Evolutionary conservation across 2,329 filamentous ascomycete species (phyloP).

Genomic region (Trichoderma sp.): DNA sequence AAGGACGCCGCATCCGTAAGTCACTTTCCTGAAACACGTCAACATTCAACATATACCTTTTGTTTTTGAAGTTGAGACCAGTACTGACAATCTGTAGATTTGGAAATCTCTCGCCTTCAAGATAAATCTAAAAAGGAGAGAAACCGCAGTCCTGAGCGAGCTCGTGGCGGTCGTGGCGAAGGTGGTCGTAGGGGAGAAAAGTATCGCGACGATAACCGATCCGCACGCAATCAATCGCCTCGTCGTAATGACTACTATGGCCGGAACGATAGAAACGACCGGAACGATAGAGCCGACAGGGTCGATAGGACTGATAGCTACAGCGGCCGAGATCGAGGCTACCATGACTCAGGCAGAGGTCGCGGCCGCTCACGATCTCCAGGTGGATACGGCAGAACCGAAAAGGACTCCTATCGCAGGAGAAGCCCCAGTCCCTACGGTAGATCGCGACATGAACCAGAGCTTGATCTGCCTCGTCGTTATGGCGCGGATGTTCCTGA

Average conservation of each 20-base stretch:
- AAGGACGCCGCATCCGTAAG: slow-evolving; percentile 93
- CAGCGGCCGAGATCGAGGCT: slow-evolving; percentile 49
- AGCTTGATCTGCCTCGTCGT: slow-evolving; percentile 72
- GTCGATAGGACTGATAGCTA: slow-evolving; percentile 55
- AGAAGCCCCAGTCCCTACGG: slow-evolving; percentile 69
- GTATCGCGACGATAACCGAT: slow-evolving; percentile 64
- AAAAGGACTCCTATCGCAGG: slow-evolving; percentile 59
- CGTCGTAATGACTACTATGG: slow-evolving; percentile 53
- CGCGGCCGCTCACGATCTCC: slow-evolving; percentile 70
- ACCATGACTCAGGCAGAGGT: slow-evolving; percentile 44
- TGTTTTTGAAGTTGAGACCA: background rate
- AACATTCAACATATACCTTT: background rate
- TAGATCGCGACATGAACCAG: slow-evolving; percentile 51
- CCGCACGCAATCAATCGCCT: slow-evolving; percentile 61
- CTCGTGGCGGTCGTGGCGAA: slow-evolving; percentile 38
- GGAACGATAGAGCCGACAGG: slow-evolving; percentile 50
- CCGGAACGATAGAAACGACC: slow-evolving; percentile 49
- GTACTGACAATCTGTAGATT: slow-evolving; percentile 58
- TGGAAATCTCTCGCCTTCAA: slow-evolving; percentile 87
- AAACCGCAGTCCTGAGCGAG: slow-evolving; percentile 63
- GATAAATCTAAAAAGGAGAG: slow-evolving; percentile 68
- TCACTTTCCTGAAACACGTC: slow-evolving; percentile 26
- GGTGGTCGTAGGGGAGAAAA: slow-evolving; percentile 47
- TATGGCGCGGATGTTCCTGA: slow-evolving; percentile 79
- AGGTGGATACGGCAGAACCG: slow-evolving; percentile 47